Evolutionary conservation across 768 basidiomycete species (phyloP).

Genomic region (Podaxis mareebaensis): DNA sequence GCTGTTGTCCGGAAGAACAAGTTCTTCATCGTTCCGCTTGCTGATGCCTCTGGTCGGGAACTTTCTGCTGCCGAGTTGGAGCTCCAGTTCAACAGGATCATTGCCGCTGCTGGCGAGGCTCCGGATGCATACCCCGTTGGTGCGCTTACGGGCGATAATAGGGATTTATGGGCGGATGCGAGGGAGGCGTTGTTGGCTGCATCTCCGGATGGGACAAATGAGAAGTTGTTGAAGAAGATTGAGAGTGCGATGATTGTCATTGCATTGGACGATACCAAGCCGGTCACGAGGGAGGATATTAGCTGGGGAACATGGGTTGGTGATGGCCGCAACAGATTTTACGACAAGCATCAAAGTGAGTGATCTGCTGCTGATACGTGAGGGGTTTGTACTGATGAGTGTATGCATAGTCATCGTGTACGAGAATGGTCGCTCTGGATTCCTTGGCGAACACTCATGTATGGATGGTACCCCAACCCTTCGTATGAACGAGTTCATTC

Average conservation of each 20-base stretch:
- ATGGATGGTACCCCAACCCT: constrained; percentile 96
- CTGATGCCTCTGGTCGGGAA: constrained; percentile 61
- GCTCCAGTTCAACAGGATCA: constrained; percentile 70
- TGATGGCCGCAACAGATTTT: constrained; percentile 89
- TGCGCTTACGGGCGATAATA: constrained; percentile 83
- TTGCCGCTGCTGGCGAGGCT: constrained; percentile 55
- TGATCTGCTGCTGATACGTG: constrained; percentile 11
- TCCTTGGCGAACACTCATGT: constrained; percentile 85
- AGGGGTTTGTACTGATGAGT: not conserved
- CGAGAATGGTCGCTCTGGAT: constrained; percentile 92
- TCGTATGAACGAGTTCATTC: constrained; percentile 91
- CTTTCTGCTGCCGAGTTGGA: constrained; percentile 84
- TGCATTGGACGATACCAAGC: constrained; percentile 80
- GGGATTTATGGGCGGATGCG: constrained; percentile 88
- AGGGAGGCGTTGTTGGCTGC: constrained; percentile 60
- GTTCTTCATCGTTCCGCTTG: constrained; percentile 82
- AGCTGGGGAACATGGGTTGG: constrained; percentile 89
- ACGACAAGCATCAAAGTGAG: constrained; percentile 94
- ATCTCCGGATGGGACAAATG: constrained; percentile 58
- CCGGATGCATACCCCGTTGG: constrained; percentile 59
- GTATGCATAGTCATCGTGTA: constrained; percentile 78
- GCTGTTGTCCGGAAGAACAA: constrained; percentile 90
- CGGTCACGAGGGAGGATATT: constrained; percentile 78
- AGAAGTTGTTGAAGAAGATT: constrained; percentile 68
- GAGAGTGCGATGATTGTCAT: constrained; percentile 90